These are phyloP conservation scores for Avena insularis DNA, from an alignment of 176 grass and related monocot genomes.

Conservation along the genomic window DNA sequence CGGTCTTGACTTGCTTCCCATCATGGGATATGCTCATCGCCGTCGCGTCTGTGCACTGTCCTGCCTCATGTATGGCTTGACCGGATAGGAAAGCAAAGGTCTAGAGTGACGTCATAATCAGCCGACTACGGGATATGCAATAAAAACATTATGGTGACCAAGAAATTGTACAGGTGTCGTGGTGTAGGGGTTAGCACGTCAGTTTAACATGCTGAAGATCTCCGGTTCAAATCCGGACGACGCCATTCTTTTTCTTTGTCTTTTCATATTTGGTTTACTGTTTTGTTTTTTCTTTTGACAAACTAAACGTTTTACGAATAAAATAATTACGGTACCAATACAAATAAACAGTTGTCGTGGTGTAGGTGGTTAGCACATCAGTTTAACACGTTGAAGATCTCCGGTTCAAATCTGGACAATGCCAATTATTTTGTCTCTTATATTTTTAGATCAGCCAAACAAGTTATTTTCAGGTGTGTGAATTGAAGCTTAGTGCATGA, in stretches of 20 bases:
- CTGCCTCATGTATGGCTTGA: neutral
- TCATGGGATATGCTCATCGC: no score
- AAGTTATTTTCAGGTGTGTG: no score
- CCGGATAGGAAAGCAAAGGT: neutral
- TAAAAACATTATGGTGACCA: no score
- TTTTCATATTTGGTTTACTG: no score
- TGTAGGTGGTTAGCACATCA: neutral
- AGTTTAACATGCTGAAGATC: slow-evolving; percentile 14
- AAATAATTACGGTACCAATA: no score
- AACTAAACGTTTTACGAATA: no score
- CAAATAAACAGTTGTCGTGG: no score
- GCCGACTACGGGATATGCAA: no score
- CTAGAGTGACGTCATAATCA: neutral
- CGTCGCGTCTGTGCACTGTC: no score
- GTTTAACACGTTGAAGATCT: slow-evolving; percentile 6
- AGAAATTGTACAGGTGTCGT: neutral
- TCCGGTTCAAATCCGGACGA: neutral
- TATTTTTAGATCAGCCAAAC: neutral
- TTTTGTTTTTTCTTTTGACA: no score
- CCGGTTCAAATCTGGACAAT: slow-evolving; percentile 1
- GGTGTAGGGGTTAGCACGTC: slow-evolving; percentile 18
- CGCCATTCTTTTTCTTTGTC: neutral
- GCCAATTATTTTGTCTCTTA: neutral
- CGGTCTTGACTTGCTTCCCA: no score
- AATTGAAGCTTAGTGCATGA: no score